These are phyloP conservation scores for Silene coronaria DNA, from an alignment of 179 eudicot species.

Conservation along the genomic window DNA sequence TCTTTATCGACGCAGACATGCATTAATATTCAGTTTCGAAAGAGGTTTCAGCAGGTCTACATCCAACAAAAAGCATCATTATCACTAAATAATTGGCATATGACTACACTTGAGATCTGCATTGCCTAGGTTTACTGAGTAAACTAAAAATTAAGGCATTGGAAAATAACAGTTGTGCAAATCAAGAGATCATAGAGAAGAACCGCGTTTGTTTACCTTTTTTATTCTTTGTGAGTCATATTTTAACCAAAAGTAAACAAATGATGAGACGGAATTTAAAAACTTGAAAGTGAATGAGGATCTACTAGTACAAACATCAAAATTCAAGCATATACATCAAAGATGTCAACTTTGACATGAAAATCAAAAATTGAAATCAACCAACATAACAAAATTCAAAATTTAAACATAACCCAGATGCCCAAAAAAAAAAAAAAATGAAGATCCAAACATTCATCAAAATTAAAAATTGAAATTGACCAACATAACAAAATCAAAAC, in stretches of 20 bases:
- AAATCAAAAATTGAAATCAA: neutral
- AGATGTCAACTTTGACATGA: neutral
- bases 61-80: neutral
- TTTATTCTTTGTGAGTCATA: too few relatives aligned
- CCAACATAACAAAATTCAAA: neutral
- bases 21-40: neutral
- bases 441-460: slow-evolving; percentile 9
- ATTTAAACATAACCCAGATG: neutral
- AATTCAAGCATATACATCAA: neutral
- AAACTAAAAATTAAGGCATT: neutral
- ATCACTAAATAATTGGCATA: neutral
- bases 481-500: neutral
- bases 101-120: neutral
- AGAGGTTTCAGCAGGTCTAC: neutral
- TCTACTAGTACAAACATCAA: neutral
- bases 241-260: neutral
- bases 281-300: neutral
- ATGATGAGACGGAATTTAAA: neutral
- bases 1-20: too few relatives aligned
- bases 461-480: neutral
- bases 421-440: neutral
- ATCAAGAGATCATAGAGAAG: neutral
- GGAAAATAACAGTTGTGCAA: neutral
- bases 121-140: neutral
- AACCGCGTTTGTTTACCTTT: too few relatives aligned